Evolutionary conservation across 495 filamentous ascomycete species (phyloP), one percentile per base, ranked within the genome.

Genomic region (Trichoderma gamsii): DNA sequence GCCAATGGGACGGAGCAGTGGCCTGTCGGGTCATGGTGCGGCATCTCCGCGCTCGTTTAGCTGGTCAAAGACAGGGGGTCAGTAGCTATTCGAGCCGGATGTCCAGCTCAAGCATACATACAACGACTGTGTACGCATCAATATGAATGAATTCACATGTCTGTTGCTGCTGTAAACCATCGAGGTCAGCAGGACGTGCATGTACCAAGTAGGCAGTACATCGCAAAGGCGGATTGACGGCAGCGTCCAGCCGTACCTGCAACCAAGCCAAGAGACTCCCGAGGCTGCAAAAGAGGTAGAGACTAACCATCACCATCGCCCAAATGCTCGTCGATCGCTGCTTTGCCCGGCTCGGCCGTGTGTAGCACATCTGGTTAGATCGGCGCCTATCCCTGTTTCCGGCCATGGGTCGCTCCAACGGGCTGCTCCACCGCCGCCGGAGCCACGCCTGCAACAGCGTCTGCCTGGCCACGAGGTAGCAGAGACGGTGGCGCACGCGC

Each of bases 271-370:
- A 6, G 18, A 6, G 44, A 4, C n/a, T 49, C 44, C 44, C n/a
- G 44, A n/a, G 44, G 15, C 44, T 16, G 44, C 44, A 12, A 9
- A 11, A 32, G 11, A 52, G 4, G 56, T 25, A 16, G 56, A 23
- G 29, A 13, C 29, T 25, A 61, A 25, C 29, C 56, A 61, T 61
- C 56, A 11, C 56, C 56, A 51, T 51, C 18, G 15, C n/a, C 51
- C 56, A 27, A 32, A 15, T 12, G 27, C 56, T 13, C 56, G 56
- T 61, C 56, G 56, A 61, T 61, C 56, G 25, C 21, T 61, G 56
- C 23, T 23, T 3, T 61, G 56, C 56, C 56, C 56, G 56, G 56
- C 56, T 61, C 56, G 56, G 56, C 27, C 56, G 56, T 61, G 56
- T 61, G 56, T 32, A 61, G 56, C 56, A 18, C 5, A 61, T 61